phyloP scores from a whole-genome alignment of 371 early-diverging fungal species.

The Rhizopus delemar region DNA sequence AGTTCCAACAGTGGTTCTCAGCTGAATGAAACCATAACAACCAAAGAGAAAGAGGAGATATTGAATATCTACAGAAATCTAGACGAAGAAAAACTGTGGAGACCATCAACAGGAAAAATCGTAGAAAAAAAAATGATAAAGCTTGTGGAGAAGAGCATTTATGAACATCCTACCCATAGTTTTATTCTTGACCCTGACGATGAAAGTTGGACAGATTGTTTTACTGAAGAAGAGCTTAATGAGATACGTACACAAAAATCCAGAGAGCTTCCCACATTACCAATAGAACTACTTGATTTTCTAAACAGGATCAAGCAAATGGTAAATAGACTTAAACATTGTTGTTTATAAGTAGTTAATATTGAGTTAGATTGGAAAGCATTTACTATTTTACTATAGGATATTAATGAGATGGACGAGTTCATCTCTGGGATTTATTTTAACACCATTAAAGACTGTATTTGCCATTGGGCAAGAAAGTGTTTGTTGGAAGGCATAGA shows the following conservation, averaged over 20 bases:
- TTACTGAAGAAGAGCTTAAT: neutral
- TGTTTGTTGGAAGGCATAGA: constrained; percentile 2
- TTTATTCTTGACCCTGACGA: constrained; percentile 10
- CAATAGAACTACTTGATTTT: constrained; percentile 6
- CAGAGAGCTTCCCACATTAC: constrained; percentile 3
- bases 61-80: neutral
- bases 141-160: constrained; percentile 1
- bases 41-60: constrained; percentile 8
- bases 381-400: constrained; percentile 5
- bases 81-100: constrained; percentile 11
- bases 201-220: neutral
- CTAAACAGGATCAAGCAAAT: constrained; percentile 3
- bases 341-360: constrained; percentile 2
- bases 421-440: constrained; percentile 6
- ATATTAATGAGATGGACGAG: constrained; percentile 1
- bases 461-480: constrained; percentile 5
- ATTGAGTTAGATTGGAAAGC: neutral
- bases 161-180: constrained; percentile 7
- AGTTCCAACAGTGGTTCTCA: constrained; percentile 8
- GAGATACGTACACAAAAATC: constrained; percentile 4
- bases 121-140: constrained; percentile 3
- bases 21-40: constrained; percentile 6
- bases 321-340: constrained; percentile 5
- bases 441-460: neutral
- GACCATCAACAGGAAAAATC: constrained; percentile 1